Evolutionary conservation across 768 basidiomycete genomes (phyloP), one percentile per base, ranked within the genome.

Genomic region (Suillus plorans): DNA sequence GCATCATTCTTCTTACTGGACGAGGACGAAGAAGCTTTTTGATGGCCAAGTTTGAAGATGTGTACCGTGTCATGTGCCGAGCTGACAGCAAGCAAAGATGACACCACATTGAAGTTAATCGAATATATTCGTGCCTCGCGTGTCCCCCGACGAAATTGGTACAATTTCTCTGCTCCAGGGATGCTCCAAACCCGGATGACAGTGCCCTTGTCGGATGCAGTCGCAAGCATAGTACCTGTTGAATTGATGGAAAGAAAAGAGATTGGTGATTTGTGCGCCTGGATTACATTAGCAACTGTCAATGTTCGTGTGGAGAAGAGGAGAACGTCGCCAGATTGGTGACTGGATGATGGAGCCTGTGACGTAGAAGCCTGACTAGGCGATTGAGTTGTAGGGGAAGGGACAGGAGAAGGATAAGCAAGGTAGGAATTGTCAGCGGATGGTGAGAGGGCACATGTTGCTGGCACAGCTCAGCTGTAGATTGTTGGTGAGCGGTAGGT

Each of bases 41-140:
- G 71, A 57, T n/a, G 41, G 0, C 87, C 88, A 5, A 98, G 82
- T 78, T 94, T 94, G 81, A 97, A 99, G 44, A 99, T 90, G 76
- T 99, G 97, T 16, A 99, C 95, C 14, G 97, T 99, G 67, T 94
- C 96, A 66, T 94, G 92, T 60, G 94, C 96, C 12, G 88, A 90
- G 72, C 91, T 92, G 22, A 98, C 96, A 1, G 92, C 94, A 16
- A 99, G 78, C n/a, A 99, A 74, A 6, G 88, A 89, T 16, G 87
- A 88, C 41, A 92, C 87, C 4, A 86, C 72, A 72, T 99, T 99
- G 78, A 98, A 99, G 41, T 85, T 86, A 73, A 91, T 86, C 22
- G 89, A 90, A 69, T 91, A 92, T 68, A 99, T 98, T 73, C 82
- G 82, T 18, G 95, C 87, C 68, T 92, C 92, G 37, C 94, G 83